Base-by-base conservation (phyloP, 441 rosid genomes). In the Populus hybrid region DNA sequence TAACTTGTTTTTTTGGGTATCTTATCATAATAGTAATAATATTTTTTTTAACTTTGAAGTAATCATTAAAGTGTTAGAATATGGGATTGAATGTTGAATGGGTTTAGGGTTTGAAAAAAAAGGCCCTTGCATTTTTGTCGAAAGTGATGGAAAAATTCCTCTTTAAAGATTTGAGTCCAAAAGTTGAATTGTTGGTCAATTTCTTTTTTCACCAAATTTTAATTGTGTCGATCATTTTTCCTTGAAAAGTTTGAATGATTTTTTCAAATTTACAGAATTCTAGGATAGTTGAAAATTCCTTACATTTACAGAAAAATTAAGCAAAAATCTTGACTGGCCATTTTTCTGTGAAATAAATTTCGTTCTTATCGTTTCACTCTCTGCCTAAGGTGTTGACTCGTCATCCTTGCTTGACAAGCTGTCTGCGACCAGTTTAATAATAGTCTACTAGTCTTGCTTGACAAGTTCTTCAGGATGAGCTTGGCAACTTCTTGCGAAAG, bases 401-500 rank as follows among this genome's bases (percentile, higher is more conserved):
- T 29, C 31, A 29, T 29, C 69, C 59, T 77, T 71, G 70, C n/a
- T 65, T 3, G 23, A 38, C 73, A 81, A 65, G 78, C 38, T 35
- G 16, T 7, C 45, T 33, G 14, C 14, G 23, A 7, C 18, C 3
- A 18, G 4, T 3, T 26, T 4, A 16, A 18, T 12, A 35, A 2
- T 23, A 29, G 23, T 35, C 9, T 6, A 61, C n/a, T 16, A 45
- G 10, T 8, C 82, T 82, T 82, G 75, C 28, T 79, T 76, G 84
- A 82, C 82, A 73, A 76, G 82, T 73, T 29, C 31, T 29, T 21
- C 20, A 9, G 38, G 7, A 35, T 5, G 38, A 36, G 38, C 12
- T 31, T 20, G 42, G 2, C 31, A 38, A 24, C 18, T 67, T 61
- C 53, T 5, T 61, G 33, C 0, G 71, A 16, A 20, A 20, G 53